Evolutionary conservation across 768 basidiomycete species (phyloP), one percentile per base, ranked within the genome.

Genomic region (Pulveroboletus sp.): DNA sequence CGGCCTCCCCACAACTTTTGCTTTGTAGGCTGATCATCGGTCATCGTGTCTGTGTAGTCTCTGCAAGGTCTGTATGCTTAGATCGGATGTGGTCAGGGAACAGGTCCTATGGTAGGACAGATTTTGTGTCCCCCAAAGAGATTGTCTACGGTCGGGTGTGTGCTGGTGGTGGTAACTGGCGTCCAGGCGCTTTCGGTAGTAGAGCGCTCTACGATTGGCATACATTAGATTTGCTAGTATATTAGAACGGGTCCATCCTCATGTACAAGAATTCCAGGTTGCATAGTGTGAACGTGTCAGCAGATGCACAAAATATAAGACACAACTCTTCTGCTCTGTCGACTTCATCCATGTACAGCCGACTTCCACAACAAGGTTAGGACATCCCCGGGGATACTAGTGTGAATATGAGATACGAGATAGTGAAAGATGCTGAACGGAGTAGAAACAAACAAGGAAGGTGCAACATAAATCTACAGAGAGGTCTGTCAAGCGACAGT

Each of bases 1-100:
- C 92, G 74, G 13, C 90, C 90, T 11, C 90, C 89, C 89, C 89
- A 92, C 64, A 92, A 69, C 65, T 90, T 91, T 69, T 89, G 83
- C 53, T 80, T 81, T 21, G 78, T 73, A 8, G 74, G 73, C 56
- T 73, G 68, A 42, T 68, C 67, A 37, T 69, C 67, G 18, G 66
- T 8, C 70, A 74, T 75, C 39, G 60, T 57, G 21, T 40, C 43
- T 44, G n/a, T 6, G 17, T n/a, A 6, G 24, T 30, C 28, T 8
- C 7, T 36, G n/a, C 7, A 14, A 11, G 5, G 11, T 41, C 30
- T 48, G 28, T 35, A n/a, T 10, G 38, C 24, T 36, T 28, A 17
- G 35, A 27, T 39, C n/a, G 6, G 21, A 21, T 21, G 4, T 21
- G 21, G 21, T 21, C 21, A 21, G 21, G 21, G 21, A 21, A 21